Conservation (phyloP, 176 grass and related monocot genomes). For the Carex kokanica region DNA sequence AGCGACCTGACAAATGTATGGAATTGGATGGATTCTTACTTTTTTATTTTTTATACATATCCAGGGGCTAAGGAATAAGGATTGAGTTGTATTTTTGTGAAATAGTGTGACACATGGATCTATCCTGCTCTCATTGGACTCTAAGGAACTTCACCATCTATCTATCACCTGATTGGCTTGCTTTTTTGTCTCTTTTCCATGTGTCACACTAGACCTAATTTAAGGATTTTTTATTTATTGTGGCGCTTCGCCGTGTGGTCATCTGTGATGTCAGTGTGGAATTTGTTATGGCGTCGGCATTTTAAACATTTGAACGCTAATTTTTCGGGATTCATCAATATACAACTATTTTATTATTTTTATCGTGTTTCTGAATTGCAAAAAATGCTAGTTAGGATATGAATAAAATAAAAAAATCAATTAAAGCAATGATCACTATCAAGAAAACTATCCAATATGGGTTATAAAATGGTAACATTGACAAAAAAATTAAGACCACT, state of each 20-base stretch:
- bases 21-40: neutral
- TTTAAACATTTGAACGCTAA: neutral
- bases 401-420: too few relatives aligned
- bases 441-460: too few relatives aligned
- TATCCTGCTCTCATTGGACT: neutral
- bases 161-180: neutral
- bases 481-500: too few relatives aligned
- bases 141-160: neutral
- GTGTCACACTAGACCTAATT: neutral
- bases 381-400: neutral
- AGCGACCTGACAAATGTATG: neutral
- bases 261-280: neutral
- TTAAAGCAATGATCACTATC: too few relatives aligned
- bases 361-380: neutral
- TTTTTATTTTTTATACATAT: neutral
- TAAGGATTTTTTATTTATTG: neutral
- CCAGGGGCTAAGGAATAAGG: neutral
- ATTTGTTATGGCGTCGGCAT: neutral
- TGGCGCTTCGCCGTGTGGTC: neutral
- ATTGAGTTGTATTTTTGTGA: neutral
- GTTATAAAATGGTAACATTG: too few relatives aligned
- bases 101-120: slow-evolving; percentile 1
- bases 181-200: neutral
- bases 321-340: neutral
- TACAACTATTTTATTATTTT: neutral